A percentile compares a stretch with the other conserved stretches of the same genome.
These are phyloP conservation scores for Penicillium parvum DNA, from an alignment of 495 filamentous ascomycete species.

Conservation along the genomic window DNA sequence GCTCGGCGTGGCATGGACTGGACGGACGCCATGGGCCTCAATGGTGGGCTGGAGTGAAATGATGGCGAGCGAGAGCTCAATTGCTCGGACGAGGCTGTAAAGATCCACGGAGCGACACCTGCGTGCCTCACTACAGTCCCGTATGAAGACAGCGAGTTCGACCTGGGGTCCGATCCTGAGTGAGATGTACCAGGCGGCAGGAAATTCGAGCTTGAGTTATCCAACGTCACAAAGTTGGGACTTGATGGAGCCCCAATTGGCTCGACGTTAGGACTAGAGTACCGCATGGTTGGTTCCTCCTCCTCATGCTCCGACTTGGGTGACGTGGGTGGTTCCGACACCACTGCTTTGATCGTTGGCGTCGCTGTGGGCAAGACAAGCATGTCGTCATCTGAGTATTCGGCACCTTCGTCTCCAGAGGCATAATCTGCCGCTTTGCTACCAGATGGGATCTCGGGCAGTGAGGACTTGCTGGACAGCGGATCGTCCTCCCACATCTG, in stretches of 20 bases:
- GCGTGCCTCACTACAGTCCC: slow-evolving; percentile 45
- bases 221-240: slow-evolving; percentile 41
- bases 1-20: slow-evolving; percentile 28
- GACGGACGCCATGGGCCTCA: slow-evolving; percentile 27
- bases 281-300: slow-evolving; percentile 22
- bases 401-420: slow-evolving; percentile 22
- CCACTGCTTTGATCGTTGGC: slow-evolving; percentile 42
- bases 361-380: slow-evolving; percentile 30
- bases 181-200: slow-evolving; percentile 31
- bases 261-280: slow-evolving; percentile 42
- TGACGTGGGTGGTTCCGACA: slow-evolving; percentile 27
- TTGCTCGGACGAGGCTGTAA: slow-evolving; percentile 34
- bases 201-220: slow-evolving; percentile 43
- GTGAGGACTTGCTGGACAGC: slow-evolving; percentile 39
- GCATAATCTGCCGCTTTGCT: slow-evolving; percentile 21
- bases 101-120: slow-evolving; percentile 35
- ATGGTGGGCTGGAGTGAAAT: slow-evolving; percentile 38
- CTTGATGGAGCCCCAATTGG: slow-evolving; percentile 43
- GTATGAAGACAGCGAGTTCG: slow-evolving; percentile 45
- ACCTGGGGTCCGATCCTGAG: slow-evolving; percentile 36
- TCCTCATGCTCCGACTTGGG: slow-evolving; percentile 12
- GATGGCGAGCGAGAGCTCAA: slow-evolving; percentile 35
- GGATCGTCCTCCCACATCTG: slow-evolving; percentile 46
- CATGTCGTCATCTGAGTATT: slow-evolving; percentile 40
- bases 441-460: slow-evolving; percentile 30